phyloP scores from a whole-genome alignment of 768 basidiomycete genomes.

The Candolleomyces eurysporus region DNA sequence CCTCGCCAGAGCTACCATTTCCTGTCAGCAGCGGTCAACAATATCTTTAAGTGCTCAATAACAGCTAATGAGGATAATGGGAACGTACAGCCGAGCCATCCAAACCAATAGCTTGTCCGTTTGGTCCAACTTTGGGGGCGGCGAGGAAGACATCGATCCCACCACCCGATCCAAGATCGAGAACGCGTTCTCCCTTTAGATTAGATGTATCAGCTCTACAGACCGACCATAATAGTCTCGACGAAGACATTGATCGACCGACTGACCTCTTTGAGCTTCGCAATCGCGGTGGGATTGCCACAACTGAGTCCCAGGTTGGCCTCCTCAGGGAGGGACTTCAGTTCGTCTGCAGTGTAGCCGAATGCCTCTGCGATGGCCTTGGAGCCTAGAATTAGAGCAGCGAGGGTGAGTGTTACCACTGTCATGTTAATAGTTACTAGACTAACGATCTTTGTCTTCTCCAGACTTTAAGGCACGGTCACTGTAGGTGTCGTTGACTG shows the following conservation, averaged over 20 bases:
- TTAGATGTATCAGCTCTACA: not conserved
- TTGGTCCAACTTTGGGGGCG: conserved; percentile 45
- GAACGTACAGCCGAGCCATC: conserved; percentile 47
- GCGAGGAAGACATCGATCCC: conserved; percentile 58
- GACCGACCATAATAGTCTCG: too few species aligned
- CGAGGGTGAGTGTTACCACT: not conserved
- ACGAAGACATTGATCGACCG: not conserved
- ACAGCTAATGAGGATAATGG: not conserved
- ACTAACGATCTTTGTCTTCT: conserved; percentile 16
- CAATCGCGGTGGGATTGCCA: conserved; percentile 49
- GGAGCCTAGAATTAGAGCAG: conserved; percentile 22
- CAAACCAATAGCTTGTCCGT: conserved; percentile 52
- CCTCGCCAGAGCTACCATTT: conserved; percentile 50
- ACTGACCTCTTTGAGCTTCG: conserved; percentile 43
- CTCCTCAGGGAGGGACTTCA: conserved; percentile 39
- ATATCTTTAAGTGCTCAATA: not conserved
- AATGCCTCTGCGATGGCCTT: conserved; percentile 39
- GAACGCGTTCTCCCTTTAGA: conserved; percentile 49
- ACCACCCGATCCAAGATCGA: conserved; percentile 58
- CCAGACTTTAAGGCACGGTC: conserved; percentile 25
- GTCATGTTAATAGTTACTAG: not conserved
- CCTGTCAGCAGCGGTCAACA: conserved; percentile 26
- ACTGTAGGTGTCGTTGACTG: conserved; percentile 33
- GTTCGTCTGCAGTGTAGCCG: conserved; percentile 45
- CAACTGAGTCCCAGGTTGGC: conserved; percentile 53